Evolutionary conservation across 2,329 filamentous ascomycete species (phyloP), one percentile per base, ranked within the genome.

Genomic region (Ophiostoma piceae): DNA sequence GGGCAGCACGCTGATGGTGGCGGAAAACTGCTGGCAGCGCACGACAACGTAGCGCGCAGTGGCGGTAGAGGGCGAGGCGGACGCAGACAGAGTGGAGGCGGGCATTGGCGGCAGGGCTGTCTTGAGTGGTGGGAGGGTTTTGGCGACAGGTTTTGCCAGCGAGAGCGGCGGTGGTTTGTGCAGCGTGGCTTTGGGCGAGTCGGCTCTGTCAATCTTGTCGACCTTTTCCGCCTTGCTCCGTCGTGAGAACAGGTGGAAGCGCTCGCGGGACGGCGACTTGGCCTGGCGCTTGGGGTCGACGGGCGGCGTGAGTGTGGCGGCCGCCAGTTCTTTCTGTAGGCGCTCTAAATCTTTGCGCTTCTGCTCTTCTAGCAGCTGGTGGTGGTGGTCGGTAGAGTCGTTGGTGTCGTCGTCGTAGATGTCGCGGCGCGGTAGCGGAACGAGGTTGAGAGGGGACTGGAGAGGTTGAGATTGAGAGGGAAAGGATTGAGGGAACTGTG

Each of bases 1-100:
- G 2, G 88, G 85, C 2, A 84, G 90, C 54, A 97, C 84, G 1
- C 90, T 86, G n/a, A 97, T 82, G 66, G 85, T 84, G 67, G 93
- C 87, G 0, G 85, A 88, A 14, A 87, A 86, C 70, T 90, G 88
- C 73, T 87, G 85, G 79, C 88, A 96, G 73, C 89, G 66, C 14
- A 67, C 66, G 8, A 67, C 41, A 16, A 51, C 66, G 66, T 67
- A 51, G 41, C 66, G 66, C 35, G 35, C 35, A n/a, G 51, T 54
- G 8, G 22, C 8, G n/a, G 22, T 16, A 14, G 51, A 57, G 19
- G 47, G 47, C 51, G 9, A 26, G 51, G 51, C n/a, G 22, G 47
- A 3, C n/a, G 69, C 37, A n/a, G 29, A 16, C 9, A 66, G 19
- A n/a, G 60, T 6, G 14, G 69, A 16, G 5, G 7, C 12, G 6